A percentile compares a stretch with the other conserved stretches of the same genome.
Evolutionary conservation across 192 early-diverging fungal genomes (phyloP).

Genomic region (Cetraspora pellucida): DNA sequence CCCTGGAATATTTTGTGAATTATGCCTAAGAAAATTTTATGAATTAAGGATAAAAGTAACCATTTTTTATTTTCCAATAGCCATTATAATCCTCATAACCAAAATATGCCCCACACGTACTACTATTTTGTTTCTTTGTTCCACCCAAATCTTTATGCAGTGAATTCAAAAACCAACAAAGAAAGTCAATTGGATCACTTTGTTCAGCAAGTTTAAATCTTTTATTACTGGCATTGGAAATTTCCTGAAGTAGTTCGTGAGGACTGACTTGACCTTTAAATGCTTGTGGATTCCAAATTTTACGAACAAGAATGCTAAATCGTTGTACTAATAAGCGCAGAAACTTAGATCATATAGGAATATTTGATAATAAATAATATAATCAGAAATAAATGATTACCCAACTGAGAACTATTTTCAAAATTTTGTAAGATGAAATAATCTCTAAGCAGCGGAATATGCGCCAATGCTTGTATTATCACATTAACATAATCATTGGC

Average conservation of each 20-base stretch:
- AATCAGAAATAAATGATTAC: slow-evolving; percentile 20
- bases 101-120: slow-evolving; percentile 39
- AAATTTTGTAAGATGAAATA: slow-evolving; percentile 70
- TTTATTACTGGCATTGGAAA: slow-evolving; percentile 77
- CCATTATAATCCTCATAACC: background rate
- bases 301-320: slow-evolving; percentile 78
- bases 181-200: slow-evolving; percentile 83
- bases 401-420: slow-evolving; percentile 54
- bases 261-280: slow-evolving; percentile 96
- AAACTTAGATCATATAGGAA: background rate
- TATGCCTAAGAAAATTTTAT: slow-evolving; percentile 39
- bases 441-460: slow-evolving; percentile 85
- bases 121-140: slow-evolving; percentile 69
- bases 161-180: slow-evolving; percentile 91
- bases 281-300: slow-evolving; percentile 90
- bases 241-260: slow-evolving; percentile 94
- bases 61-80: background rate
- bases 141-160: slow-evolving; percentile 87
- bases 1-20: slow-evolving; percentile 88
- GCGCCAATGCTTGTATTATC: slow-evolving; percentile 84
- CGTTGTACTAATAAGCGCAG: slow-evolving; percentile 58
- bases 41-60: background rate
- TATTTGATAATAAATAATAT: slow-evolving; percentile 14
- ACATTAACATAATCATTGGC: slow-evolving; percentile 94
- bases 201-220: slow-evolving; percentile 79